These are phyloP conservation scores for Aspergillus hortae DNA, from an alignment of 2,329 filamentous ascomycete genomes.

Conservation along the genomic window DNA sequence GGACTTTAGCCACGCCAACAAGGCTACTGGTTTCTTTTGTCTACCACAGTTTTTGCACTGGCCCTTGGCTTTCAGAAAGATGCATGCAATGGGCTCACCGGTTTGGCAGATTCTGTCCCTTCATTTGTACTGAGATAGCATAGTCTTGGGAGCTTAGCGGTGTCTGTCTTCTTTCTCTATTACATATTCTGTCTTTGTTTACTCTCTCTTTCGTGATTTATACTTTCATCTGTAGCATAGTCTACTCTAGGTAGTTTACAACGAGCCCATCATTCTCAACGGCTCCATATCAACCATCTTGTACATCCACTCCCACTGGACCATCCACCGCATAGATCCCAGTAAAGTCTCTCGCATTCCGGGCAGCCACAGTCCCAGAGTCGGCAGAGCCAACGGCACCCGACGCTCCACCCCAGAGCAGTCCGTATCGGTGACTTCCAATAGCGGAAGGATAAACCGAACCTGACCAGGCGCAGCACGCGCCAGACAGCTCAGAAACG, in stretches of 20 bases:
- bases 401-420: constrained; percentile 3
- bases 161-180: constrained; percentile 10
- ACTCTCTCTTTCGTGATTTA: constrained; percentile 5
- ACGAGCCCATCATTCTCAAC: constrained; percentile 30
- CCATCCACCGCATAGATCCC: constrained; percentile 13
- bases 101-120: constrained; percentile 6
- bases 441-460: constrained; percentile 42
- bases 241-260: constrained; percentile 22
- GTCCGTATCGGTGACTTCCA: constrained; percentile 15
- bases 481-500: constrained; percentile 18
- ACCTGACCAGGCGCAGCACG: constrained; percentile 31
- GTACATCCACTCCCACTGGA: constrained; percentile 40
- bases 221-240: constrained; percentile 25
- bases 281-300: constrained; percentile 35
- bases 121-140: constrained; percentile 14
- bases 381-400: constrained; percentile 26
- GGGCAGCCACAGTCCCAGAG: constrained; percentile 21
- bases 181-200: constrained; percentile 3
- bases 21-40: neutral
- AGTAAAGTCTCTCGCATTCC: constrained; percentile 7
- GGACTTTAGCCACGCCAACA: neutral
- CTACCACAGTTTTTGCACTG: neutral
- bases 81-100: constrained; percentile 6
- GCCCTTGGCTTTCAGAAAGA: constrained; percentile 7
- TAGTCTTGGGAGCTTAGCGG: constrained; percentile 6